Evolutionary conservation across 805 yeast species (phyloP).

Genomic region (Suhomyces prunicola): DNA sequence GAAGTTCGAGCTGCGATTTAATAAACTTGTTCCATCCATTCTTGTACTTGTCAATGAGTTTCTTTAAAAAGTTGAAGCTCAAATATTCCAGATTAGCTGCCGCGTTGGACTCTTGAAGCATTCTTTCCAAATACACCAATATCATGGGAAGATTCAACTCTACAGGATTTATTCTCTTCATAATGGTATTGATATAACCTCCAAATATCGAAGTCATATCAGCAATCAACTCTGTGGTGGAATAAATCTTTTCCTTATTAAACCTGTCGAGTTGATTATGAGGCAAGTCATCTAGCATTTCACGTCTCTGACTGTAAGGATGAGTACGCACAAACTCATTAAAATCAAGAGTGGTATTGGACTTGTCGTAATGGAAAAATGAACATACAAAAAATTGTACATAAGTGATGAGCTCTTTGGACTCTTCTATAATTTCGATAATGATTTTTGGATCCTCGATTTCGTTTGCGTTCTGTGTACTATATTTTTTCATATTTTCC

Average conservation of each 20-base stretch:
- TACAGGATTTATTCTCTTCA: slow-evolving; percentile 34
- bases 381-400: slow-evolving; percentile 40
- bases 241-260: slow-evolving; percentile 41
- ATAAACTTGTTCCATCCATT: slow-evolving; percentile 59
- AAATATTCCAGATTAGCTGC: slow-evolving; percentile 61
- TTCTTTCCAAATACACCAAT: slow-evolving; percentile 28
- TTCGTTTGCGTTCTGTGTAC: slow-evolving; percentile 12
- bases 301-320: slow-evolving; percentile 30
- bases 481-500: slow-evolving; percentile 9
- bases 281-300: slow-evolving; percentile 24
- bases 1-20: slow-evolving; percentile 46
- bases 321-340: slow-evolving; percentile 24
- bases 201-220: slow-evolving; percentile 49
- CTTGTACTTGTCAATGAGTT: slow-evolving; percentile 49
- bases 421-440: slow-evolving; percentile 33
- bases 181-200: slow-evolving; percentile 30
- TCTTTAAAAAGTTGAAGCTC: slow-evolving; percentile 46
- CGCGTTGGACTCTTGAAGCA: slow-evolving; percentile 25
- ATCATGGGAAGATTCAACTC: slow-evolving; percentile 34
- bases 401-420: slow-evolving; percentile 32
- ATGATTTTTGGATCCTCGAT: slow-evolving; percentile 33
- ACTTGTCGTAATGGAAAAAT: slow-evolving; percentile 38
- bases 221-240: slow-evolving; percentile 42
- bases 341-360: slow-evolving; percentile 24
- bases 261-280: slow-evolving; percentile 24